Base-by-base conservation (phyloP, 2,329 filamentous ascomycete genomes). In the Diaporthe citri region DNA sequence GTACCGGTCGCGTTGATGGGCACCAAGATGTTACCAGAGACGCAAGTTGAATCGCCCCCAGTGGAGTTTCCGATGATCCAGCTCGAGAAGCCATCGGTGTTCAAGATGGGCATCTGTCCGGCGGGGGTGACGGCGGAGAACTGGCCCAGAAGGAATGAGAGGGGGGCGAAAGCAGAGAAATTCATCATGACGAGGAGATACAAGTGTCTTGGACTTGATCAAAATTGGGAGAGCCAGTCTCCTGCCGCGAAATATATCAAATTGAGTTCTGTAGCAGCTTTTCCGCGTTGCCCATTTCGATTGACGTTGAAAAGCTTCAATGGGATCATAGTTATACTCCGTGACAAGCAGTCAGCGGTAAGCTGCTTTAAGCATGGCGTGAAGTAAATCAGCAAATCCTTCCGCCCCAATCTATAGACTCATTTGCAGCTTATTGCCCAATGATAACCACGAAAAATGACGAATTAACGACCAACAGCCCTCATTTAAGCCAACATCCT, bases 211-310 rank as follows among this genome's bases (percentile, higher is more conserved):
- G 13, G 41, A 20, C 13, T 43, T 2, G 17, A 15, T 17, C 41
- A 7, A 43, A 17, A 0, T 5, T 43, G 15, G 1, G 36, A 39
- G 0, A 48, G 20, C 10, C 2, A 22, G 17, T 3, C 20, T 22
- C 20, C 8, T 48, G 43, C 20, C 6, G 43, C 2, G 20, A 8
- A 17, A 10, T 48, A 48, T 2, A 0, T 20, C 7, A 0, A 2
- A 43, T 43, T 43, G 12, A 39, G 2, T 5, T 1, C 36, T 39
- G 36, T 39, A 43, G 41, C 41, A 43, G 15, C 20, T 0, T 17
- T 43, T 20, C 41, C 41, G 41, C 41, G 15, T 20, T 1, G 41
- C 41, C 2, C 20, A 9, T 48, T 22, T 22, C 20, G 7, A 48
- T 22, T 22, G 20, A 48, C 0, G 7, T 9, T 48, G 43, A 22